A percentile compares a stretch with the other conserved stretches of the same genome.
Conservation (phyloP, 306 rosid species). For the Trichosanthes truncata region DNA sequence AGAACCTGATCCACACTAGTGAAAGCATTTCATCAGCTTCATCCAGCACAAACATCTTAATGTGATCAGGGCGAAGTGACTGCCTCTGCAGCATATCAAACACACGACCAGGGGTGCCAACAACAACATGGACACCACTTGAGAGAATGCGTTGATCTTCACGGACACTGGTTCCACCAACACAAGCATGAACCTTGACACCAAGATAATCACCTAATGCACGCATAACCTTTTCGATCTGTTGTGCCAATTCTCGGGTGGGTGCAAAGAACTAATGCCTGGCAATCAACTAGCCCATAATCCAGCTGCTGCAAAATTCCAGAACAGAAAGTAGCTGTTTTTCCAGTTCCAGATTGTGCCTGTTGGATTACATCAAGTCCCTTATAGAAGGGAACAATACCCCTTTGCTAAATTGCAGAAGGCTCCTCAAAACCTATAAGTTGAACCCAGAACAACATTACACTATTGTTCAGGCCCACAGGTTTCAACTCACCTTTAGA, state of each 20-base stretch:
- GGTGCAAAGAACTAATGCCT: constrained; percentile 74
- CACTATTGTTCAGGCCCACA: neutral
- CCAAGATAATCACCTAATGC: constrained; percentile 69
- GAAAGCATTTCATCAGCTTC: constrained; percentile 85
- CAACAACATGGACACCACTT: constrained; percentile 58
- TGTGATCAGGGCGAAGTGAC: constrained; percentile 45
- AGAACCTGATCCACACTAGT: constrained; percentile 66
- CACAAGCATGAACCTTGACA: constrained; percentile 74
- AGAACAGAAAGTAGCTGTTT: constrained; percentile 72
- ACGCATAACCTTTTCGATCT: constrained; percentile 73
- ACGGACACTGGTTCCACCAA: constrained; percentile 63
- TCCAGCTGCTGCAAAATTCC: constrained; percentile 72
- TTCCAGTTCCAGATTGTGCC: constrained; percentile 76
- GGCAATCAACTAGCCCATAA: constrained; percentile 55
- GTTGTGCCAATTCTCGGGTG: constrained; percentile 72
- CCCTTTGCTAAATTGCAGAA: constrained; percentile 77
- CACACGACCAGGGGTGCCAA: constrained; percentile 72
- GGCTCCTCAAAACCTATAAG: constrained; percentile 65
- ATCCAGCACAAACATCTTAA: constrained; percentile 53
- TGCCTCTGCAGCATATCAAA: constrained; percentile 61
- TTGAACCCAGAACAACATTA: neutral
- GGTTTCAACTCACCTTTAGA: neutral
- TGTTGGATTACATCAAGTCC: constrained; percentile 72
- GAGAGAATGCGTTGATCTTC: constrained; percentile 56
- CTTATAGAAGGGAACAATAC: constrained; percentile 69